phyloP scores from a whole-genome alignment of 2,329 filamentous ascomycete species.

The Seiridium cupressi region DNA sequence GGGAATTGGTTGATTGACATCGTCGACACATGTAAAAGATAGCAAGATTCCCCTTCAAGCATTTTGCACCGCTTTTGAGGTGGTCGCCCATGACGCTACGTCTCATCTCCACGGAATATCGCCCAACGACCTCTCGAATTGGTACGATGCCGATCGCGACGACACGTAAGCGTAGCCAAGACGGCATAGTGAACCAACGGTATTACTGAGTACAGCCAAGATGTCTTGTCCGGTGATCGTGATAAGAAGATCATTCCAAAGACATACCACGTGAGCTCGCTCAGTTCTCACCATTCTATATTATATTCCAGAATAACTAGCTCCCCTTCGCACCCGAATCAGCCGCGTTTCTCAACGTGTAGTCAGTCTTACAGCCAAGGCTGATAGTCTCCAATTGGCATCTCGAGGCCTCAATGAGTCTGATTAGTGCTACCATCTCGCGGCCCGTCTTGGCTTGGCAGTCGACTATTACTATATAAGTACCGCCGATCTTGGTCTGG shows the following conservation, averaged over 20 bases:
- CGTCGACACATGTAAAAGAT: too few species aligned
- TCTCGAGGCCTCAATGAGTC: background rate
- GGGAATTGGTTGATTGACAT: background rate
- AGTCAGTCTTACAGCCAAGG: background rate
- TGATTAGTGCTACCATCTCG: background rate
- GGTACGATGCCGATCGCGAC: too few species aligned
- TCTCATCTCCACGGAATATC: too few species aligned
- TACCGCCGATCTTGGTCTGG: background rate
- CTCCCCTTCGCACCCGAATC: too few species aligned
- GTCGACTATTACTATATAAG: background rate
- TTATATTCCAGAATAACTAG: background rate
- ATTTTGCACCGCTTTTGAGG: too few species aligned
- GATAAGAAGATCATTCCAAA: background rate
- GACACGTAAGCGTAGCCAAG: background rate
- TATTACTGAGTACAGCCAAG: background rate
- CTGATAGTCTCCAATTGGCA: background rate
- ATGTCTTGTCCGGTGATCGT: background rate
- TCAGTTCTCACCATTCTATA: background rate
- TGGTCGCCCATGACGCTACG: too few species aligned
- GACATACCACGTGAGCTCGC: background rate
- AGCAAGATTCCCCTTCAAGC: too few species aligned
- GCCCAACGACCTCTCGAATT: too few species aligned
- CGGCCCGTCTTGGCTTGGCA: background rate
- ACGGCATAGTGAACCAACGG: background rate
- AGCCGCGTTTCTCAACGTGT: background rate